Evolutionary conservation across 2,329 filamentous ascomycete species (phyloP), one percentile per base, ranked within the genome.

Genomic region (Sarocladium strictum): DNA sequence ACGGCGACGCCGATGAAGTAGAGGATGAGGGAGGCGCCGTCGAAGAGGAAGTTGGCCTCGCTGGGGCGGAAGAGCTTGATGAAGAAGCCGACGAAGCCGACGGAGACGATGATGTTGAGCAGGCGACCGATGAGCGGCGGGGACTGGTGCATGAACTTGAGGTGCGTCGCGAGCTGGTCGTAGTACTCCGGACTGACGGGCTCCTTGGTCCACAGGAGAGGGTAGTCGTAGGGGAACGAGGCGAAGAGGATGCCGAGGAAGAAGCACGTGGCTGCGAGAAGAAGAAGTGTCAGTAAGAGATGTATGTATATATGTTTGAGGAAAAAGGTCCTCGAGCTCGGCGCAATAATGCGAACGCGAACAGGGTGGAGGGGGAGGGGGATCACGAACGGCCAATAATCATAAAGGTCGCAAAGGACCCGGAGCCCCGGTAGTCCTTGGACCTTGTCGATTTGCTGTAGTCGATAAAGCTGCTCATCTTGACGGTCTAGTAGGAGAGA

Each of bases 211-310:
- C 90, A 95, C 54, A 95, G 86, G 59, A 94, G 85, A 57, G 90
- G 87, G 75, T 90, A 94, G 78, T 95, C 94, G 78, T 97, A 99
- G 58, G 94, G 92, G 73, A 97, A 95, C 59, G 86, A 85, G 64
- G 91, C 91, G 81, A 97, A 99, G 72, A 99, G 86, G 71, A 97
- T 91, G 64, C 94, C 94, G 60, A 99, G 87, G 82, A 97, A 96
- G 83, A 99, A 99, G 72, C 90, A 96, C 61, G 89, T 91, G 60
- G 88, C 88, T 92, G 63, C 35, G 53, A 17, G 15, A n/a, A 11
- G 19, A 23, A 2, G 26, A 47, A 33, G 7, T 23, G 15, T 53
- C 29, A 35, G 21, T n/a, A 6, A 11, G 17, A 29, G n/a, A n/a
- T n/a, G n/a, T n/a, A n/a, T n/a, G n/a, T n/a, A n/a, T n/a, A n/a